Base-by-base conservation (phyloP, 169 alveolate genomes). In the Plasmodium inui region DNA sequence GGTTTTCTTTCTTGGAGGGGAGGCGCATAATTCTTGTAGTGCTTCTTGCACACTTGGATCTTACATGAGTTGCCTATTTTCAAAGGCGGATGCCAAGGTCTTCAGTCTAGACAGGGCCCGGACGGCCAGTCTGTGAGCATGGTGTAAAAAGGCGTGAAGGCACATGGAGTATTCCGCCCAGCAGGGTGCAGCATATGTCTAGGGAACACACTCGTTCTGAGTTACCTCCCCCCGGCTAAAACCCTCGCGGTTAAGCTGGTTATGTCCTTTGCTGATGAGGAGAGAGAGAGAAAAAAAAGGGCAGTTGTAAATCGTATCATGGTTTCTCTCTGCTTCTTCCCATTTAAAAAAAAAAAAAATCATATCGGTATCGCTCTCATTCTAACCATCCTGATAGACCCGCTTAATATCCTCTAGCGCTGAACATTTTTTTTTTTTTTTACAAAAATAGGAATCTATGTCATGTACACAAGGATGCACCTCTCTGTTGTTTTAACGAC, bases 371-470 rank as follows among this genome's bases (percentile, higher is more conserved):
- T 30, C 0, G 1, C 37, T 83, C 12, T 50, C 82, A 7, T 79
- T 3, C 74, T 50, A 78, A 89, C 94, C 94, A 89, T 89, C 82
- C 53, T 79, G 88, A 22, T 89, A 89, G 50, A 67, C 89, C 28
- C 82, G 90, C 72, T 89, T 89, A 61, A 89, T 89, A n/a, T 80
- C 83, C 53, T 89, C 94, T 61, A 89, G 94, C 3, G 90, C 94
- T 89, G 30, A 22, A 79, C 70, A 22, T 61, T 50, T 81, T 78
- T 37, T 79, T 28, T 22, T 22, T 79, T 28, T 22, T 22, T n/a
- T 30, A 10, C 67, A 61, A 41, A 61, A 67, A 32, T 32, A n/a
- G 19, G 22, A 50, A 50, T 17, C 61, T 2, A 50, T 26, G 30
- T 34, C 19, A 57, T 83, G 46, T 30, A 6, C 14, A 30, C n/a